Conservation (phyloP, 345 rosid genomes). For the Eutrema yunnanense region DNA sequence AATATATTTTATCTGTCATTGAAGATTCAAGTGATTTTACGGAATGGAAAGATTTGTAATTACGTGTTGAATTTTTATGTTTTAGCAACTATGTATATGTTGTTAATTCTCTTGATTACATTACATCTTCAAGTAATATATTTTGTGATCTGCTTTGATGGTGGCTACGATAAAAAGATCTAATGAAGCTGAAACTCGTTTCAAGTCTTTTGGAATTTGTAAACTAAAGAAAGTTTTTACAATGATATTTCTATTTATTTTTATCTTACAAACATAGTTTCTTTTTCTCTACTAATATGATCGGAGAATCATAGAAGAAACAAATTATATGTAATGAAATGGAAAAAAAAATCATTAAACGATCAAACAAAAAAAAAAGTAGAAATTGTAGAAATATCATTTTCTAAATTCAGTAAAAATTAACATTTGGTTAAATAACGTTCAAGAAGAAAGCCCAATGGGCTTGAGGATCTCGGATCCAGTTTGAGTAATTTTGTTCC, state of each 20-base stretch:
- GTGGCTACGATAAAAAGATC: not conserved
- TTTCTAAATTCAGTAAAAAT: too few relatives aligned
- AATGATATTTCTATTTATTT: not conserved
- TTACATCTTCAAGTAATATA: slow-evolving; percentile 14
- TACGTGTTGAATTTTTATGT: not conserved
- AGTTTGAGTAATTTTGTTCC: not conserved
- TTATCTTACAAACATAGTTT: too few relatives aligned
- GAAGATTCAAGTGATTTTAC: not conserved
- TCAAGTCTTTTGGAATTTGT: not conserved
- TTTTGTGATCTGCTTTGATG: not conserved
- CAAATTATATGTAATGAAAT: too few relatives aligned
- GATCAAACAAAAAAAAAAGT: too few relatives aligned
- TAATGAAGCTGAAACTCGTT: not conserved
- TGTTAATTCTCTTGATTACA: slow-evolving; percentile 1
- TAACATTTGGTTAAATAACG: too few relatives aligned
- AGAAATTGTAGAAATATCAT: too few relatives aligned
- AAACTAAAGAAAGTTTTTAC: not conserved
- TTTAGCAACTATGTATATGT: not conserved
- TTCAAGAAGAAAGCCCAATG: slow-evolving; percentile 4
- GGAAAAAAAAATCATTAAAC: not conserved
- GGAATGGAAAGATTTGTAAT: not conserved
- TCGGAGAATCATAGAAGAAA: too few relatives aligned
- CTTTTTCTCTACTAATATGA: too few relatives aligned
- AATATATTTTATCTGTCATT: not conserved
- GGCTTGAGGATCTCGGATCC: not conserved